A percentile compares a stretch with the other conserved stretches of the same genome.
Conservation (phyloP, 306 rosid genomes). For the Ormosia emarginata region DNA sequence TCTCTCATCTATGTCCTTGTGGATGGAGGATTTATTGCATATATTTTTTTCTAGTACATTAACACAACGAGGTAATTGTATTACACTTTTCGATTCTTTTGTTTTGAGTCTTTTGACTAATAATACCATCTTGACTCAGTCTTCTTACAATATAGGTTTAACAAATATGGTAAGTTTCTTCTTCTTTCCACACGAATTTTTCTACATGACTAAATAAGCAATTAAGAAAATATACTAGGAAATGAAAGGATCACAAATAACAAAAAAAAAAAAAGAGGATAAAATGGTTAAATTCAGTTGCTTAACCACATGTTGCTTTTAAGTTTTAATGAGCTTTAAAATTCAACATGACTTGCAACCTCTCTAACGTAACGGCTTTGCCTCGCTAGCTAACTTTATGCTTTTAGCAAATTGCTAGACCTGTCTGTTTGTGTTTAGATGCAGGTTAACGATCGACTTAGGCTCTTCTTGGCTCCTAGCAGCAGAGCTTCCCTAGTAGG, state of each 20-base stretch:
- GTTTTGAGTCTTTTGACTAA: neutral
- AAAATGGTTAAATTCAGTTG: conserved; percentile 3
- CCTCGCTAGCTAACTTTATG: conserved; percentile 58
- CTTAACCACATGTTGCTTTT: conserved; percentile 1
- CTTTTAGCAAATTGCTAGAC: conserved; percentile 65
- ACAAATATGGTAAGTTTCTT: neutral
- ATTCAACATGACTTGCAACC: conserved; percentile 75
- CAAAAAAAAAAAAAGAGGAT: too few species aligned
- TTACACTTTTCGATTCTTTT: neutral
- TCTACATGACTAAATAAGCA: neutral
- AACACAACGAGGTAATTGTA: neutral
- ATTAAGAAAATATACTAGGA: too few species aligned
- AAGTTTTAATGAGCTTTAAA: conserved; percentile 33
- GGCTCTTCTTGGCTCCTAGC: conserved; percentile 57
- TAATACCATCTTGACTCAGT: neutral
- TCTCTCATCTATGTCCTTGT: neutral
- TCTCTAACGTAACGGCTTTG: conserved; percentile 76
- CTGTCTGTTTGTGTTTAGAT: conserved; percentile 73
- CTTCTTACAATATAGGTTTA: neutral
- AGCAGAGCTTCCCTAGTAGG: conserved; percentile 76
- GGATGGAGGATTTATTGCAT: neutral
- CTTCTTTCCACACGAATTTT: neutral
- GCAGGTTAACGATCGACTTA: conserved; percentile 44
- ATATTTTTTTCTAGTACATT: neutral
- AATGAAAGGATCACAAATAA: too few species aligned